Conservation (phyloP, 1,139 yeast species). For the Candida pseudocylindracea region DNA sequence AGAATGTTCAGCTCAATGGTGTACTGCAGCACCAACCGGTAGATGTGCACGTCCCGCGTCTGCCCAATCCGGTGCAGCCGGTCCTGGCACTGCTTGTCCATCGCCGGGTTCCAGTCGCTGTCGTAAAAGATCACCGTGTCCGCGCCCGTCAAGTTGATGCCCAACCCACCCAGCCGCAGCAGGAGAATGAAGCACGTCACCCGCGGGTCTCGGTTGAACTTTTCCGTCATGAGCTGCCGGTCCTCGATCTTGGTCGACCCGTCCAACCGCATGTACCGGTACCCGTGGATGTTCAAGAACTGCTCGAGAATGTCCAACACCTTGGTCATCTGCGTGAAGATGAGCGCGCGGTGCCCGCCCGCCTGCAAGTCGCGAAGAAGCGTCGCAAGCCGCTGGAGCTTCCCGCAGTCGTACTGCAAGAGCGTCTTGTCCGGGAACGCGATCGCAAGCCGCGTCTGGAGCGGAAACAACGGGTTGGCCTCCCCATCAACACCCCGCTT, state of each 20-base stretch:
- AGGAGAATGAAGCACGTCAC: slow-evolving; percentile 86
- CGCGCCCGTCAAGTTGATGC: slow-evolving; percentile 94
- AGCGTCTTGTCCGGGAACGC: slow-evolving; percentile 93
- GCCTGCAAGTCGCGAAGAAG: slow-evolving; percentile 59
- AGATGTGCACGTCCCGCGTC: slow-evolving; percentile 91
- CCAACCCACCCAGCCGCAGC: slow-evolving; percentile 94
- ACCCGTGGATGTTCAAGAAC: slow-evolving; percentile 85
- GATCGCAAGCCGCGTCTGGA: slow-evolving; percentile 74
- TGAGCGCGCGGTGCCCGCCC: slow-evolving; percentile 81
- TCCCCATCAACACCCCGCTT: slow-evolving; percentile 18
- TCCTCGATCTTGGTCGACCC: slow-evolving; percentile 97
- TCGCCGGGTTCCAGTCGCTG: slow-evolving; percentile 99
- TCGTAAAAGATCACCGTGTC: slow-evolving; percentile 98
- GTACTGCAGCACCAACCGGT: slow-evolving; percentile 86
- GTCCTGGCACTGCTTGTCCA: slow-evolving; percentile 99
- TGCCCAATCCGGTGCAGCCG: slow-evolving; percentile 99
- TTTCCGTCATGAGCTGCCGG: slow-evolving; percentile 81
- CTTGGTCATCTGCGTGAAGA: slow-evolving; percentile 96
- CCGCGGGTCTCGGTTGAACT: slow-evolving; percentile 69
- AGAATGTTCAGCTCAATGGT: slow-evolving; percentile 92
- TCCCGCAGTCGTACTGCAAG: slow-evolving; percentile 92
- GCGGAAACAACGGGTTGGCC: slow-evolving; percentile 47
- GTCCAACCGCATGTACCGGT: slow-evolving; percentile 82
- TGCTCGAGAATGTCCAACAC: slow-evolving; percentile 87
- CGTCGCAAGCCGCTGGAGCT: slow-evolving; percentile 62